Percentiles rank a stretch among this genome's conserved stretches.
Conservation (phyloP, 1,284 basidiomycete species). For the Trametes hirsuta region DNA sequence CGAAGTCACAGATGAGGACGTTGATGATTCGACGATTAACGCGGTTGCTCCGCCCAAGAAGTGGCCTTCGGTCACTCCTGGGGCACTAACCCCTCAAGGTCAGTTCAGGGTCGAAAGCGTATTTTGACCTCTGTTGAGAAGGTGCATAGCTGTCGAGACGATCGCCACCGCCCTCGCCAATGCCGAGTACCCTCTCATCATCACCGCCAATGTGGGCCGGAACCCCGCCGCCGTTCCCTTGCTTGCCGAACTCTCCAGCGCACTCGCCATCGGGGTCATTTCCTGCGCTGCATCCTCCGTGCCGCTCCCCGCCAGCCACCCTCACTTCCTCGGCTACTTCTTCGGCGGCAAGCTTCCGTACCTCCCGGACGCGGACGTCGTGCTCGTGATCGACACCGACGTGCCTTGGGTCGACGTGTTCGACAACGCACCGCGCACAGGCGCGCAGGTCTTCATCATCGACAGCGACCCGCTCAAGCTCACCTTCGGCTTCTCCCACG, state of each 20-base stretch:
- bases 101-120: conserved; percentile 9
- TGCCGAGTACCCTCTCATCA: conserved; percentile 59
- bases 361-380: conserved; percentile 59
- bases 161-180: conserved; percentile 52
- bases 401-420: conserved; percentile 63
- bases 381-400: conserved; percentile 66
- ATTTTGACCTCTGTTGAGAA: not conserved
- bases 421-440: conserved; percentile 41
- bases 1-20: conserved; percentile 67
- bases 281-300: conserved; percentile 53
- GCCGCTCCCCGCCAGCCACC: conserved; percentile 60
- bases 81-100: conserved; percentile 53
- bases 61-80: conserved; percentile 56
- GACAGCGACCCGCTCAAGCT: conserved; percentile 66
- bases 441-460: conserved; percentile 57
- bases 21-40: conserved; percentile 42
- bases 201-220: conserved; percentile 63
- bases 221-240: conserved; percentile 49
- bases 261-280: conserved; percentile 58
- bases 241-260: conserved; percentile 50
- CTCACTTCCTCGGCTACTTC: conserved; percentile 51
- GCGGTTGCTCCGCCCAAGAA: conserved; percentile 35
- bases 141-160: conserved; percentile 39
- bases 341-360: conserved; percentile 48
- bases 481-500: conserved; percentile 54